Percentiles rank a stretch among this genome's conserved stretches.
Evolutionary conservation across 495 filamentous ascomycete genomes (phyloP).

Genomic region (Astrothelium macrocarpum): DNA sequence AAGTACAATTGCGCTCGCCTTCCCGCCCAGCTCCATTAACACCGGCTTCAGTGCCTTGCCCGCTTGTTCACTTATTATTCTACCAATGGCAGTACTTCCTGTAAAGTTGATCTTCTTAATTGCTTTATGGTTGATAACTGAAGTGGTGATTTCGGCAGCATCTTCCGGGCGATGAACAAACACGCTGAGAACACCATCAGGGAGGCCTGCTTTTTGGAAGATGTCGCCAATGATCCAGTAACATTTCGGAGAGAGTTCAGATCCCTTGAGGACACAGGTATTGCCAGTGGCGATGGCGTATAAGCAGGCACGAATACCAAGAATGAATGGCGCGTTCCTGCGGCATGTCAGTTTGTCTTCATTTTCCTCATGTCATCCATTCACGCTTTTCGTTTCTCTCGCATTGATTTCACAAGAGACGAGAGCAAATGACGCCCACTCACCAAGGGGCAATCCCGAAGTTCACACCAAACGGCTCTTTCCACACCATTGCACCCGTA

Average conservation of each 20-base stretch:
- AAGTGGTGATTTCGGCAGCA: conserved; percentile 45
- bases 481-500: conserved; percentile 58
- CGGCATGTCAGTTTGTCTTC: not conserved
- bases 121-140: conserved; percentile 46
- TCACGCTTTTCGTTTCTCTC: not conserved
- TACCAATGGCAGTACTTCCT: conserved; percentile 46
- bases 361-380: not conserved
- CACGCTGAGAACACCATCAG: conserved; percentile 48
- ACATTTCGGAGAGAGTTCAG: conserved; percentile 64
- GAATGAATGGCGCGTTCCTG: conserved; percentile 33
- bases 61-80: conserved; percentile 47
- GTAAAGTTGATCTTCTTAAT: conserved; percentile 58
- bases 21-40: conserved; percentile 55
- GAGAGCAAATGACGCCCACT: not conserved
- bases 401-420: not conserved
- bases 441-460: conserved; percentile 72
- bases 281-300: conserved; percentile 78
- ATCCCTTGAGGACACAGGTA: conserved; percentile 65
- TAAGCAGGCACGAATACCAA: conserved; percentile 41
- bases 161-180: conserved; percentile 45
- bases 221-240: conserved; percentile 63
- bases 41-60: conserved; percentile 60
- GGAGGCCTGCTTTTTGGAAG: conserved; percentile 65
- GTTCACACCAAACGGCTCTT: conserved; percentile 74
- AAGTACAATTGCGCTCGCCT: conserved; percentile 49